phyloP scores from a whole-genome alignment of 2,329 filamentous ascomycete genomes.

The Sporothrix pseudoabietina region DNA sequence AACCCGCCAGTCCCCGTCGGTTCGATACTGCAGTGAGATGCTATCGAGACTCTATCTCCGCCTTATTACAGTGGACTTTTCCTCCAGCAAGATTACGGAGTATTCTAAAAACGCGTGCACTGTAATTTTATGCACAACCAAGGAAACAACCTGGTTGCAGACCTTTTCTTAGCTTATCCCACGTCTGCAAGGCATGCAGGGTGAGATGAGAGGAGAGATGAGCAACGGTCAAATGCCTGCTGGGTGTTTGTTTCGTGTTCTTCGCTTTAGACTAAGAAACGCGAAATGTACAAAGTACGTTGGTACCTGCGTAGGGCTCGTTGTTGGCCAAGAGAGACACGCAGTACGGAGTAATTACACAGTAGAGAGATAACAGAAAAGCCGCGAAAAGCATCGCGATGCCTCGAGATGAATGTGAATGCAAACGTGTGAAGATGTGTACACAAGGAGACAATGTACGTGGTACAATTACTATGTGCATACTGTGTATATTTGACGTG shows the following conservation, averaged over 20 bases:
- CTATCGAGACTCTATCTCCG: neutral
- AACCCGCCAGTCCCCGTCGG: neutral
- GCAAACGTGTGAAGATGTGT: neutral
- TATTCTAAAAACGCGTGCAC: constrained; percentile 5
- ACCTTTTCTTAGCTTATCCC: neutral
- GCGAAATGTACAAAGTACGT: neutral
- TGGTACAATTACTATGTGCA: neutral
- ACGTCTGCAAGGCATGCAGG: neutral
- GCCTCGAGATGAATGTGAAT: neutral
- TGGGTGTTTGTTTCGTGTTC: neutral
- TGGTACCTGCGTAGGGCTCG: neutral
- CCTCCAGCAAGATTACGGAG: neutral
- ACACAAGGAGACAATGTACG: neutral
- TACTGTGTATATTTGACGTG: neutral
- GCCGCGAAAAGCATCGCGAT: too few relatives aligned
- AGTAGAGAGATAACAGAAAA: too few relatives aligned
- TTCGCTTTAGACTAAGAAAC: neutral
- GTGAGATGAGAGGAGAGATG: neutral
- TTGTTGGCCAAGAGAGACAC: neutral
- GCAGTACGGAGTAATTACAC: too few relatives aligned
- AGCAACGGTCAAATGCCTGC: neutral
- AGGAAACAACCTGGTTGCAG: neutral
- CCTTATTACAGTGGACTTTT: too few relatives aligned
- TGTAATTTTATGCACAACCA: neutral
- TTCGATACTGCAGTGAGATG: neutral